These are phyloP conservation scores for Pythium diclinum DNA, from an alignment of 352 stramenopile species.

Conservation along the genomic window DNA sequence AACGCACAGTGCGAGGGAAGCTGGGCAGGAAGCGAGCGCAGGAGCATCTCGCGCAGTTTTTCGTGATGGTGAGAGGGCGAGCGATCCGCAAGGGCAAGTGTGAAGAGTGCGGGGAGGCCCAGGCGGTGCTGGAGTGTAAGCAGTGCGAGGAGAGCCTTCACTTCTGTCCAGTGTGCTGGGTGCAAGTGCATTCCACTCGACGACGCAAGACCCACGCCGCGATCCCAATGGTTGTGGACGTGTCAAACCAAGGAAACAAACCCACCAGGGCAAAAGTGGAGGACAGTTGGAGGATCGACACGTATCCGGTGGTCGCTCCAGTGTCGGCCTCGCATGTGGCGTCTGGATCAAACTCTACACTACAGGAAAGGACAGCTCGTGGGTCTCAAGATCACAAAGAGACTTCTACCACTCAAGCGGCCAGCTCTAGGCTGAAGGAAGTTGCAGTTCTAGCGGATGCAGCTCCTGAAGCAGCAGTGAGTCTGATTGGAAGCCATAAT, in stretches of 20 bases:
- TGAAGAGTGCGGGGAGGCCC: slow-evolving; percentile 68
- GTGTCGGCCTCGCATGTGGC: neutral
- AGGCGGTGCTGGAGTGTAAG: slow-evolving; percentile 59
- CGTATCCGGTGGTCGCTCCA: neutral
- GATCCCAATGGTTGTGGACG: slow-evolving; percentile 45
- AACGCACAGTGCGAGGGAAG: slow-evolving; percentile 47
- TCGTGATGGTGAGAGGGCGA: slow-evolving; percentile 65
- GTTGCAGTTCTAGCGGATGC: no score
- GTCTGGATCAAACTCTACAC: no score
- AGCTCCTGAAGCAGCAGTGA: no score
- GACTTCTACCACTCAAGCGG: no score
- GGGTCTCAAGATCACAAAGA: no score
- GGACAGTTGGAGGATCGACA: neutral
- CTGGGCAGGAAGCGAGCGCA: slow-evolving; percentile 37
- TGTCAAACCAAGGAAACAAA: neutral
- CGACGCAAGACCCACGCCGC: slow-evolving; percentile 53
- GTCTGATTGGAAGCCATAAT: neutral
- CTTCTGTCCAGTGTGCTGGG: slow-evolving; percentile 76
- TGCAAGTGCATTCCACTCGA: slow-evolving; percentile 62
- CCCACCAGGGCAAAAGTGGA: neutral
- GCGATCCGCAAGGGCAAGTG: slow-evolving; percentile 66
- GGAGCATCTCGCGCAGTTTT: slow-evolving; percentile 54
- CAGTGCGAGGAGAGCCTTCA: slow-evolving; percentile 65
- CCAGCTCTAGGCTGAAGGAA: no score
- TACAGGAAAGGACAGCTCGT: no score